Evolutionary conservation across 2,329 filamentous ascomycete species (phyloP).

Genomic region (Clonostachys solani): DNA sequence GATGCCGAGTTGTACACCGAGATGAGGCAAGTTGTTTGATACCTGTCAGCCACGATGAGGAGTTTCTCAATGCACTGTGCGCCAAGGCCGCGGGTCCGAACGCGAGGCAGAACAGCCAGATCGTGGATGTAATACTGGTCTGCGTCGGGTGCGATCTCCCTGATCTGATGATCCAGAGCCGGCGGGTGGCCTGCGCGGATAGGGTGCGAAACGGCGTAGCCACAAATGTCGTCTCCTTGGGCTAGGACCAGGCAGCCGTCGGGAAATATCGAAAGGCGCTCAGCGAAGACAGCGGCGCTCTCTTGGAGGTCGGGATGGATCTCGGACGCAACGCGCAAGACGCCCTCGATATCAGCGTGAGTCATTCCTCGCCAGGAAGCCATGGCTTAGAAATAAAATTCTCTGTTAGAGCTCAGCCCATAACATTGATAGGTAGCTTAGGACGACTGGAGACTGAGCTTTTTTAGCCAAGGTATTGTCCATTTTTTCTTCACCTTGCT

Average conservation of each 20-base stretch:
- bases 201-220: conserved; percentile 29
- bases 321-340: conserved; percentile 16
- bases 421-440: too few relatives aligned
- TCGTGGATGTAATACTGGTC: conserved; percentile 32
- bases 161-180: conserved; percentile 19
- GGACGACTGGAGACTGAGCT: too few relatives aligned
- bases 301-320: conserved; percentile 25
- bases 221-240: conserved; percentile 12
- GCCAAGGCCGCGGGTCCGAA: conserved; percentile 19
- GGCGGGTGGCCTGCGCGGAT: conserved; percentile 21
- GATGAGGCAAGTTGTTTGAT: conserved; percentile 19
- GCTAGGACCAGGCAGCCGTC: conserved; percentile 23
- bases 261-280: conserved; percentile 25
- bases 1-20: conserved; percentile 25
- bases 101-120: conserved; percentile 19
- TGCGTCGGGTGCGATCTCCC: conserved; percentile 16
- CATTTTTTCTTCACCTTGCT: too few relatives aligned
- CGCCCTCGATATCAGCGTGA: conserved; percentile 12
- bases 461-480: too few relatives aligned
- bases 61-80: conserved; percentile 13
- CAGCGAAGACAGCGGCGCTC: conserved; percentile 17
- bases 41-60: conserved; percentile 14
- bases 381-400: conserved; percentile 2
- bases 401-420: too few relatives aligned
- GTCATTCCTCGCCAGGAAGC: conserved; percentile 19